Evolutionary conservation across 2,329 filamentous ascomycete species (phyloP).

Genomic region (Whalleya microplaca): DNA sequence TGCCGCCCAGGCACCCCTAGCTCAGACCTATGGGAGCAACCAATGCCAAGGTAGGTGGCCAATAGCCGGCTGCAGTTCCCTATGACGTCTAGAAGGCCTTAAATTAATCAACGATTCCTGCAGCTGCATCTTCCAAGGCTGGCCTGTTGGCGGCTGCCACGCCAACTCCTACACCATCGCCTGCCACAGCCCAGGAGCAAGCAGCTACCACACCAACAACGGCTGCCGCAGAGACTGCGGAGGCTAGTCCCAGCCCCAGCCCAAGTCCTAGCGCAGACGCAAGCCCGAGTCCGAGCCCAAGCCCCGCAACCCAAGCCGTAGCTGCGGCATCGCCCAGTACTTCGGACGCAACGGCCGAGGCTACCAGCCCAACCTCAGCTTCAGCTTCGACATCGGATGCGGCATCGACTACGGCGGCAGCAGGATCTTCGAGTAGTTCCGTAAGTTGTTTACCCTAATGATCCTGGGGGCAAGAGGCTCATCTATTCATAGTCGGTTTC

Average conservation of each 20-base stretch:
- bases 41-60: constrained; percentile 37
- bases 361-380: not conserved
- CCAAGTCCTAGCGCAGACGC: not conserved
- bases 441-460: constrained; percentile 5
- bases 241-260: not conserved
- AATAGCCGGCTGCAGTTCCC: not conserved
- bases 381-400: not conserved
- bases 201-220: constrained; percentile 7
- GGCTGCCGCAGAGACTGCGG: constrained; percentile 7
- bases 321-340: not conserved
- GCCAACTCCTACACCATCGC: constrained; percentile 8
- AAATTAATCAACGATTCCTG: constrained; percentile 4
- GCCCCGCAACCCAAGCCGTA: constrained; percentile 2
- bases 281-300: not conserved
- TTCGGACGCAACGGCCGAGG: constrained; percentile 1
- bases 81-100: not conserved
- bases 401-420: not conserved
- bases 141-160: constrained; percentile 8
- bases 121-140: constrained; percentile 23
- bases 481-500: constrained; percentile 4
- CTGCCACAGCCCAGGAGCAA: constrained; percentile 7
- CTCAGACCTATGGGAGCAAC: constrained; percentile 27
- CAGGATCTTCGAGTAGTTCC: not conserved
- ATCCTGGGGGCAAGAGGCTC: not conserved
- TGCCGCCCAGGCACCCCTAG: constrained; percentile 35